These are phyloP conservation scores for Schwanniomyces pseudopolymorphus DNA, from an alignment of 805 yeast genomes.

Conservation along the genomic window DNA sequence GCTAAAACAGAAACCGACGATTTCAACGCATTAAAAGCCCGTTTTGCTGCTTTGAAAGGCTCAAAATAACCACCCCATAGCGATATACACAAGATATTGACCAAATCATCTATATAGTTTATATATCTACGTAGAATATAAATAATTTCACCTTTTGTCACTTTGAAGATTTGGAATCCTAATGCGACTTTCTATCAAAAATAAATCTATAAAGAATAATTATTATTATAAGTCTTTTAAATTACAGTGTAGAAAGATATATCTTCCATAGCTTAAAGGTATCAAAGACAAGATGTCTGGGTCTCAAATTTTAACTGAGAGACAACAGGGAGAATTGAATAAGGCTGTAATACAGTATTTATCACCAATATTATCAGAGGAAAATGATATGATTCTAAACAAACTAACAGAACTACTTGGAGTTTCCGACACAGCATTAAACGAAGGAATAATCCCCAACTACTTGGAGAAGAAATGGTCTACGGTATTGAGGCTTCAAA, in stretches of 20 bases:
- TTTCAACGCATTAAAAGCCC: slow-evolving; percentile 61
- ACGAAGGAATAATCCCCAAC: slow-evolving; percentile 32
- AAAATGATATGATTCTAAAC: slow-evolving; percentile 12
- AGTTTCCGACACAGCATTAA: slow-evolving; percentile 14
- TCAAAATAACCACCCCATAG: neutral
- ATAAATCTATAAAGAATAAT: neutral
- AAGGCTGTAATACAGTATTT: slow-evolving; percentile 50
- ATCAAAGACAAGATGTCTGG: slow-evolving; percentile 3
- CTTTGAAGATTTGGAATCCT: neutral
- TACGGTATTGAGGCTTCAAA: slow-evolving; percentile 77
- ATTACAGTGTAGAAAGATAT: neutral
- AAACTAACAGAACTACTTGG: slow-evolving; percentile 8
- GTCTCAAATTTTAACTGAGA: slow-evolving; percentile 30
- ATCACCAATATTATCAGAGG: slow-evolving; percentile 28
- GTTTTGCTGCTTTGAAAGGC: slow-evolving; percentile 73
- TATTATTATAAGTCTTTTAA: neutral
- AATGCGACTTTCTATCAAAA: neutral
- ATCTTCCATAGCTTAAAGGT: neutral
- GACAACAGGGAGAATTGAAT: slow-evolving; percentile 47
- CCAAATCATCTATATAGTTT: neutral
- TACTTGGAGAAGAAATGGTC: slow-evolving; percentile 82
- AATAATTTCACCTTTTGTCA: neutral
- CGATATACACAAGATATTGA: neutral
- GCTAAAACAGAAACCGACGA: slow-evolving; percentile 47
- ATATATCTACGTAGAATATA: neutral